Base-by-base conservation (phyloP, 2,329 filamentous ascomycete genomes). In the Didymella keratinophila region DNA sequence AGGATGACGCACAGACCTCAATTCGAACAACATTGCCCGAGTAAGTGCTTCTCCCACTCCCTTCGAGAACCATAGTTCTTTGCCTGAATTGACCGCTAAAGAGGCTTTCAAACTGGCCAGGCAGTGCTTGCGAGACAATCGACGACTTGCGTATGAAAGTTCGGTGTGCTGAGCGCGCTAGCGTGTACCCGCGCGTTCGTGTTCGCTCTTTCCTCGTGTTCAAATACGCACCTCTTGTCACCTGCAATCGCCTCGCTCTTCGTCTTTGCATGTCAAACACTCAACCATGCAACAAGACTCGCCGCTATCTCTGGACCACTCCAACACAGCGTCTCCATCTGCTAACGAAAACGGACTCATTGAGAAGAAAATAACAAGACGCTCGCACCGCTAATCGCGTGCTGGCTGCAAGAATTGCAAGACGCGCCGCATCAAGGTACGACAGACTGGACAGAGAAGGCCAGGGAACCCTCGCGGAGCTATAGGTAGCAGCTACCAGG, bases 341-440 rank as follows among this genome's bases (percentile, higher is more conserved):
- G n/a, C 52, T 10, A 60, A 60, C 12, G 52, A 53, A 42, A 61
- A 63, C 14, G 46, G 47, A 11, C 49, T 48, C 5, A 27, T 28
- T n/a, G 61, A 61, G 1, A 60, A 48, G 21, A 67, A 64, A 52
- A 64, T 66, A 51, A 66, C 67, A 42, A 43, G 67, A 39, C 63
- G 62, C 27, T 61, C 70, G 20, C 71, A 73, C 62, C 64, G 66
- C 30, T 72, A 73, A 47, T 72, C 68, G 20, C 63, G 71, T 28
- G 66, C 62, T 49, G 71, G 71, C 18, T 73, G 71, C 52, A 64
- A 63, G 47, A 68, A 69, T 27, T 73, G 71, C 52, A 73, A 73
- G 37, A 57, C 54, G 5, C 61, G 71, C 18, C 60, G 71, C 16
- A 69, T 73, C 21, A 73, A 73, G 61, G 71, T 72, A 62, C 16